A percentile compares a stretch with the other conserved stretches of the same genome.
These are phyloP conservation scores for Bruguiera sexangula DNA, from an alignment of 345 rosid genomes.

Conservation along the genomic window DNA sequence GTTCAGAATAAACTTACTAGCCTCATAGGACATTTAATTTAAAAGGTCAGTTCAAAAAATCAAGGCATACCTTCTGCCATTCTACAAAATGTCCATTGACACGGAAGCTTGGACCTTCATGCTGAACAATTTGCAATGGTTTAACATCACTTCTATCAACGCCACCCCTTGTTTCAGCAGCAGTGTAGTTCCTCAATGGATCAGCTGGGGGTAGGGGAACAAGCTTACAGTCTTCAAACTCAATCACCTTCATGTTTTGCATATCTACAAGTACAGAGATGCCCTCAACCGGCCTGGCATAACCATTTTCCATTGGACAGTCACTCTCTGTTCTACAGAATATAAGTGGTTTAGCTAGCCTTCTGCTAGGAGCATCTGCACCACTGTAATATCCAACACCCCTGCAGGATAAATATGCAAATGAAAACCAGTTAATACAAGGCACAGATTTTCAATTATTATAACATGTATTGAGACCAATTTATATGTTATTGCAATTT, in stretches of 20 bases:
- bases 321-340: slow-evolving; percentile 93
- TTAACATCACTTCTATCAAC: slow-evolving; percentile 92
- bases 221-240: slow-evolving; percentile 82
- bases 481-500: slow-evolving; percentile 14
- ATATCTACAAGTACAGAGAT: slow-evolving; percentile 78
- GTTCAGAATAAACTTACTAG: background rate
- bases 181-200: slow-evolving; percentile 83
- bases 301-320: slow-evolving; percentile 95
- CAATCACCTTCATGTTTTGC: slow-evolving; percentile 87
- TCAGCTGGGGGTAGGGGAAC: slow-evolving; percentile 90
- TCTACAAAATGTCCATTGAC: slow-evolving; percentile 71
- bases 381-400: slow-evolving; percentile 79
- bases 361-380: slow-evolving; percentile 75
- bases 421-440: slow-evolving; percentile 4
- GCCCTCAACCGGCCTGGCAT: slow-evolving; percentile 93
- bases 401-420: slow-evolving; percentile 40
- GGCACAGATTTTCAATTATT: slow-evolving; percentile 10
- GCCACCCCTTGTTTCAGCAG: slow-evolving; percentile 85
- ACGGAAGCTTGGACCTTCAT: slow-evolving; percentile 95
- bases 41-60: background rate
- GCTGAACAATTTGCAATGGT: slow-evolving; percentile 77
- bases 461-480: background rate
- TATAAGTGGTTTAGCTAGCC: slow-evolving; percentile 89
- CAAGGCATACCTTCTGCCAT: slow-evolving; percentile 75
- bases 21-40: background rate